These are phyloP conservation scores for Trichoderma gracile DNA, from an alignment of 2,329 filamentous ascomycete genomes.

Conservation along the genomic window DNA sequence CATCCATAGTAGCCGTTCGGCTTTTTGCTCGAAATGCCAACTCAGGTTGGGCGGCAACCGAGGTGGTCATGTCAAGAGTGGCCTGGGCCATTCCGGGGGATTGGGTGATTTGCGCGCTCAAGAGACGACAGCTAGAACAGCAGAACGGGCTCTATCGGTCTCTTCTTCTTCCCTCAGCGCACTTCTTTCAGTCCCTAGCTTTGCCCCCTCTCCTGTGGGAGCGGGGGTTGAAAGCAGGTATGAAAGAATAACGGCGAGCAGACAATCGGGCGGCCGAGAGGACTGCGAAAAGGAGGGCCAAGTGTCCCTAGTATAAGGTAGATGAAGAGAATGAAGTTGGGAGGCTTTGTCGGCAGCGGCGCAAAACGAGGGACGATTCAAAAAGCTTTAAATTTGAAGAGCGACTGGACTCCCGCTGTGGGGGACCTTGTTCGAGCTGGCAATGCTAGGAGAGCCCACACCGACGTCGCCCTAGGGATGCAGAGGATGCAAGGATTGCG, in stretches of 20 bases:
- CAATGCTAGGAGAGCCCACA: conserved; percentile 14
- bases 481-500: conserved; percentile 13
- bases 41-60: conserved; percentile 29
- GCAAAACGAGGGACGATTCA: conserved; percentile 4
- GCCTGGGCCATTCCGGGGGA: conserved; percentile 28
- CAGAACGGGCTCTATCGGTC: neutral
- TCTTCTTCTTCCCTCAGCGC: conserved; percentile 10
- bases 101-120: neutral
- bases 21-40: conserved; percentile 41
- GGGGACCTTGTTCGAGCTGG: neutral
- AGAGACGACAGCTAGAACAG: conserved; percentile 4
- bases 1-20: conserved; percentile 55
- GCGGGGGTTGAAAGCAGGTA: conserved; percentile 26
- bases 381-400: conserved; percentile 13
- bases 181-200: conserved; percentile 25
- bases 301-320: neutral
- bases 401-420: conserved; percentile 8
- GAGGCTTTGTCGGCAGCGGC: neutral
- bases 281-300: neutral
- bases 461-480: conserved; percentile 15
- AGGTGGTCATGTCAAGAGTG: conserved; percentile 24
- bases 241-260: conserved; percentile 25
- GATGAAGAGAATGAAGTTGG: neutral
- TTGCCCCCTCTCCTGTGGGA: conserved; percentile 24
- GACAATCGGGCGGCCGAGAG: neutral